These are phyloP conservation scores for Eragrostis tef DNA, from an alignment of 202 grass and related monocot species.

Conservation along the genomic window DNA sequence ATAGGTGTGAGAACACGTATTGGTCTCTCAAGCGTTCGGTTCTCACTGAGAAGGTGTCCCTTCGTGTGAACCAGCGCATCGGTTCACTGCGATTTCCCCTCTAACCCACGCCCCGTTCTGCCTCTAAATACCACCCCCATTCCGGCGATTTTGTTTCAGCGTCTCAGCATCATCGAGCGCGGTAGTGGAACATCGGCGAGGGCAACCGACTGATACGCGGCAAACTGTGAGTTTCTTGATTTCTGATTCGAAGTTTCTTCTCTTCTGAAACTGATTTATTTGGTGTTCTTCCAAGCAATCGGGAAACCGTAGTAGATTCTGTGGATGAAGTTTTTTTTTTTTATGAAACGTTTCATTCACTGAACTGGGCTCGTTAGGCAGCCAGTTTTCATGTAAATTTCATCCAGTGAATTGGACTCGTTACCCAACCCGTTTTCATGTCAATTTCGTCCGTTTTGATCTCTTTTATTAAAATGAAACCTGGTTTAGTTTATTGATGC, in stretches of 20 bases:
- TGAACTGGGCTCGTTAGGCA: neutral
- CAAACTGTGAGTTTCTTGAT: conserved; percentile 1
- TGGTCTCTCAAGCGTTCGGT: neutral
- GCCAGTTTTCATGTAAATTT: neutral
- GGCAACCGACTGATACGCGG: neutral
- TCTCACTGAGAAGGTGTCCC: neutral
- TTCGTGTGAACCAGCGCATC: conserved; percentile 22
- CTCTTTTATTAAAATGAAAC: neutral
- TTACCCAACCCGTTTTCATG: neutral
- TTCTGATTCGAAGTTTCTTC: neutral
- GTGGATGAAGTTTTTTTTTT: no score
- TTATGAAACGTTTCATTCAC: neutral
- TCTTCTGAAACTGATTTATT: neutral
- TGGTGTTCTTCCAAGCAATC: neutral
- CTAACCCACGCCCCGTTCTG: neutral
- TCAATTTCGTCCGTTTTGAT: neutral
- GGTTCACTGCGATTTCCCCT: neutral
- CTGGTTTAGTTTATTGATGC: neutral
- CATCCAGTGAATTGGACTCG: neutral
- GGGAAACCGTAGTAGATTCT: neutral
- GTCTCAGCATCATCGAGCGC: neutral
- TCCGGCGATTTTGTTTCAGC: neutral
- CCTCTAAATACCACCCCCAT: neutral
- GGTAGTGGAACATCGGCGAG: neutral
- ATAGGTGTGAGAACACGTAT: neutral